Base-by-base conservation (phyloP, 208 protist genomes). In the Crithidia expoeki region DNA sequence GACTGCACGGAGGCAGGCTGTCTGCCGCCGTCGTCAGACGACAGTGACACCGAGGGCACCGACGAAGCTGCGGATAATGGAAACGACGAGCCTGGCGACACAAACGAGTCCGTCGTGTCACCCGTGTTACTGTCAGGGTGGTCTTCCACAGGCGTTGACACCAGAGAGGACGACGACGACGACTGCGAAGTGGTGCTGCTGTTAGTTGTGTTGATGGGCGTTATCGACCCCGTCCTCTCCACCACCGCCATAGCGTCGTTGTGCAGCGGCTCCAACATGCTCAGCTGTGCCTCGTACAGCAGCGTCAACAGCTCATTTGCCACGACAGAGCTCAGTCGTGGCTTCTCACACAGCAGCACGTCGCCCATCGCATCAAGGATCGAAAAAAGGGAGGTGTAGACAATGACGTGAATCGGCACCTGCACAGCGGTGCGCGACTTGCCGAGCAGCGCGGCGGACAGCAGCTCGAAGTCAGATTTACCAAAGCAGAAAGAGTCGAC, bases 271-370 rank as follows among this genome's bases (percentile, higher is more conserved):
- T 81, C 76, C 46, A 82, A 49, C 79, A 82, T 83, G 53, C 74
- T 63, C 47, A 83, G 69, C n/a, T 74, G 74, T 44, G 83, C 61
- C 69, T 88, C 83, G 61, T 83, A 84, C 2, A 88, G 68, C 25
- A 88, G 76, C 57, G 79, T 88, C 25, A 84, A 52, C 51, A 88
- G 51, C 66, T 88, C 83, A 46, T 85, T 88, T 17, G 67, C 51
- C 34, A 88, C 79, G 34, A 84, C 74, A 16, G 83, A 61, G 70
- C 74, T 88, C 16, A 88, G 62, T 17, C 83, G 77, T 40, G 83
- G 79, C 66, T 76, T 36, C 47, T 78, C 75, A 65, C 79, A 83
- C 74, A 88, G 68, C 64, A 85, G 33, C 50, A 88, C 79, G 28
- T 85, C 79, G 6, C 74, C 68, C 44, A 79, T 52, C 30, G 72